Evolutionary conservation across 2,329 filamentous ascomycete genomes (phyloP).

Genomic region (Microascus cirrosus): DNA sequence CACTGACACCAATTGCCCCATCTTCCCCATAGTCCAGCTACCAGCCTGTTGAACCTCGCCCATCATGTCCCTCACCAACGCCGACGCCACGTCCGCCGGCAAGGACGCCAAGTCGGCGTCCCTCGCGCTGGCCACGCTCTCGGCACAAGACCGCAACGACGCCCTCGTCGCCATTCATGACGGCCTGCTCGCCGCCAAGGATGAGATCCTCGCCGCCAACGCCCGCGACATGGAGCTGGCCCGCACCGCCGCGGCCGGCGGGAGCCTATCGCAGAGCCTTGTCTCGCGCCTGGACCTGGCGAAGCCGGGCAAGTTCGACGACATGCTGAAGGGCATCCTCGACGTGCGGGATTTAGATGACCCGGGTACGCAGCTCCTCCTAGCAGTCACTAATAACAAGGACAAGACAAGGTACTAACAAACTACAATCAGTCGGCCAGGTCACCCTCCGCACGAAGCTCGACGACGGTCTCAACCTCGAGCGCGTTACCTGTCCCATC

Average conservation of each 20-base stretch:
- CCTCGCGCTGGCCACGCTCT: conserved; percentile 69
- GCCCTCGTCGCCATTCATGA: conserved; percentile 75
- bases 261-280: conserved; percentile 68
- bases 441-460: conserved; percentile 74
- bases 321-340: conserved; percentile 91
- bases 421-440: conserved; percentile 55
- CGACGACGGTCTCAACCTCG: conserved; percentile 75
- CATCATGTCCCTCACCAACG: conserved; percentile 80
- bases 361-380: conserved; percentile 52
- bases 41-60: not conserved
- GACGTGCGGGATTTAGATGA: conserved; percentile 79
- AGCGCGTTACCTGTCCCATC: conserved; percentile 87
- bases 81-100: conserved; percentile 67
- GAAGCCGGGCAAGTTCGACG: conserved; percentile 85
- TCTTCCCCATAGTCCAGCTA: not conserved
- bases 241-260: conserved; percentile 59
- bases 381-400: not conserved
- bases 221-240: conserved; percentile 69
- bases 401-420: not conserved
- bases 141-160: conserved; percentile 65
- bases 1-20: not conserved
- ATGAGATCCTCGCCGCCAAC: conserved; percentile 78
- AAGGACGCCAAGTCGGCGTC: conserved; percentile 71
- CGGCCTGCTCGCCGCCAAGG: conserved; percentile 58
- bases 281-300: conserved; percentile 81